A percentile compares a stretch with the other conserved stretches of the same genome.
Conservation (phyloP, 2,329 filamentous ascomycete genomes). For the Saccharata proteae region DNA sequence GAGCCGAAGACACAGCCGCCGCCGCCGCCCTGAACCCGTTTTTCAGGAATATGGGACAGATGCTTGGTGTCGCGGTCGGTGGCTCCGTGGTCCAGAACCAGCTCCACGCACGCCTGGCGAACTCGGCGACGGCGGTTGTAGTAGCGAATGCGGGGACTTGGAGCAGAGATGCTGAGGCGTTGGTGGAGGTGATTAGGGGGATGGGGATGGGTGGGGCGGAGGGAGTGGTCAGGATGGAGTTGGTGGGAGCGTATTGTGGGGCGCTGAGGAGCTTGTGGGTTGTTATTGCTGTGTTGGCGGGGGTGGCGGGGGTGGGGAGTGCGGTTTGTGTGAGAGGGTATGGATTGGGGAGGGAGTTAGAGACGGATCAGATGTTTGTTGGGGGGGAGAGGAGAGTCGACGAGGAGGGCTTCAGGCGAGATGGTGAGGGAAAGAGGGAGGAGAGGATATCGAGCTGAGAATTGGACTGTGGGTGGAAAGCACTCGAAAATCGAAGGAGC, state of each 20-base stretch:
- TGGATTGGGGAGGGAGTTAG: conserved; percentile 5
- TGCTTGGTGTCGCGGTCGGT: conserved; percentile 36
- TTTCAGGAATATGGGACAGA: conserved; percentile 35
- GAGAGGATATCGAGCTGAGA: no score
- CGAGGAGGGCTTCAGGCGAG: no score
- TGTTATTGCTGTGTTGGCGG: conserved; percentile 17
- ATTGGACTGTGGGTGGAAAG: no score
- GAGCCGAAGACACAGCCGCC: conserved; percentile 27
- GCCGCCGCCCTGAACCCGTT: conserved; percentile 32
- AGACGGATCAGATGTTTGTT: conserved; percentile 9
- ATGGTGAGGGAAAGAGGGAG: no score
- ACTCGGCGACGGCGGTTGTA: conserved; percentile 8
- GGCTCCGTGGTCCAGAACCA: conserved; percentile 29
- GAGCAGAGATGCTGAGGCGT: conserved; percentile 14
- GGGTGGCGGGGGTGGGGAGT: conserved; percentile 15
- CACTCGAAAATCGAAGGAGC: no score
- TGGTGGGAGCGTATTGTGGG: conserved; percentile 15
- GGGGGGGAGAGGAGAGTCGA: neutral
- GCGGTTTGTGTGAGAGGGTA: conserved; percentile 2
- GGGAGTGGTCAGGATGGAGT: conserved; percentile 12
- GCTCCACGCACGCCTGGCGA: conserved; percentile 13
- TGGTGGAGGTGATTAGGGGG: conserved; percentile 16
- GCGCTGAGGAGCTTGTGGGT: conserved; percentile 19
- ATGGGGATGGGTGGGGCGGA: conserved; percentile 11
- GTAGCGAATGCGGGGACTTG: conserved; percentile 13